Conservation (phyloP, 192 early-diverging fungal species). For the Coemansia furcata region DNA sequence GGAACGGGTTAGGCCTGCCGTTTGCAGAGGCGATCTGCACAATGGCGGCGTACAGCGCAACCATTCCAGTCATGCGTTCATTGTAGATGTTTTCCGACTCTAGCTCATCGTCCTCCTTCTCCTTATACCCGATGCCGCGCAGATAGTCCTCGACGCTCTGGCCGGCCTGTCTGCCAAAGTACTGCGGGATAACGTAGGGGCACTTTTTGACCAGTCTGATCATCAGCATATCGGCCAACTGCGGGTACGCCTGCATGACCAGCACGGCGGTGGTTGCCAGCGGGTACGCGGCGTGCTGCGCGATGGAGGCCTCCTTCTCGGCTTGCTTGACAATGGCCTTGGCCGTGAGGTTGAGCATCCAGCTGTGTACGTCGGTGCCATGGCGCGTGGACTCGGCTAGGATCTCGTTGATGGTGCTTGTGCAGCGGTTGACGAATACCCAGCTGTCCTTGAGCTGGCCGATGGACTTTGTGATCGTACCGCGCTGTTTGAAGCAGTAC, state of each 20-base stretch:
- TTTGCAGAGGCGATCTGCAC: slow-evolving; percentile 26
- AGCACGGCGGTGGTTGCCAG: slow-evolving; percentile 30
- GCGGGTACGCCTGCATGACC: slow-evolving; percentile 26
- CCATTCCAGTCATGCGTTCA: slow-evolving; percentile 46
- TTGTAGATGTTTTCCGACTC: slow-evolving; percentile 35
- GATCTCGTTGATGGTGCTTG: slow-evolving; percentile 16
- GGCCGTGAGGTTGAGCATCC: slow-evolving; percentile 48
- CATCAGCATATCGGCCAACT: slow-evolving; percentile 33
- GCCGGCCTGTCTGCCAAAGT: slow-evolving; percentile 5
- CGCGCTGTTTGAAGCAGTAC: slow-evolving; percentile 43
- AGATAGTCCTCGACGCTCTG: slow-evolving; percentile 27
- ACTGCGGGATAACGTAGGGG: slow-evolving; percentile 41
- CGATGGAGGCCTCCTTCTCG: slow-evolving; percentile 34
- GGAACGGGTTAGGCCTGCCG: slow-evolving; percentile 10
- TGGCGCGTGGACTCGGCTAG: slow-evolving; percentile 9
- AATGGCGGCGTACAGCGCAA: slow-evolving; percentile 42
- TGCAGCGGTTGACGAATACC: slow-evolving; percentile 28
- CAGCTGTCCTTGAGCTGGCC: slow-evolving; percentile 50
- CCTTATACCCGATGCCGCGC: slow-evolving; percentile 34
- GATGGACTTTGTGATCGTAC: slow-evolving; percentile 30
- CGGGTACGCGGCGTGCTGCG: slow-evolving; percentile 34
- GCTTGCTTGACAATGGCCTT: slow-evolving; percentile 49
- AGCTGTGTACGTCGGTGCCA: slow-evolving; percentile 23
- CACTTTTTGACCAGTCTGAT: slow-evolving; percentile 49
- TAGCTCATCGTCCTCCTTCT: slow-evolving; percentile 31